Evolutionary conservation across 768 basidiomycete genomes (phyloP), one percentile per base, ranked within the genome.

Genomic region (Termitomyces sp.): DNA sequence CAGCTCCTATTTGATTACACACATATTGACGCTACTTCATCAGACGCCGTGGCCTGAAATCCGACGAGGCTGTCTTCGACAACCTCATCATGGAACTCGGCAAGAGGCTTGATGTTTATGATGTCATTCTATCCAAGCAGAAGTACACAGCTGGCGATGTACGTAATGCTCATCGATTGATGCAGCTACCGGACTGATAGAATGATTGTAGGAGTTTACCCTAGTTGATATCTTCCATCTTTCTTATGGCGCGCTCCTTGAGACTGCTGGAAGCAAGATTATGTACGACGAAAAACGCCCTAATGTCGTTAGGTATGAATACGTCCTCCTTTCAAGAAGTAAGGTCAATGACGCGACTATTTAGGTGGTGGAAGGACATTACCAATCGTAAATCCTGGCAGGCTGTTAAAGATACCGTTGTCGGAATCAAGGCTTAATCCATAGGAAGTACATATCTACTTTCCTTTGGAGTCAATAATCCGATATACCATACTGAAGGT

Each of bases 111-210:
- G 76, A 80, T 18, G 79, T 63, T 4, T 86, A 85, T 59, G 78
- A 86, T 10, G 63, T 60, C 16, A 80, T 87, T 39, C 72, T 86
- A 16, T 66, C 69, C 20, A 84, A 80, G 65, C 77, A 79, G 34
- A 67, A 72, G 32, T 86, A 84, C 61, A 67, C 85, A 6, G 80
- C 80, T 27, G 85, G 86, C n/a, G 71, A 83, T 60, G 84, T 81
- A 58, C 53, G 76, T 66, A 22, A 29, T 13, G 1, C 27, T 27
- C 29, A 31, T 12, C 32, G 6, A 16, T 29, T 29, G 14, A 6
- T 49, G 9, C 49, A 9, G 8, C 26, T 24, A 49, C 29, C 26
- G 1, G 32, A 44, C 20, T 47, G 20, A 44, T 20, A 24, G 5
- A 41, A 26, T 20, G 5, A 18, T 31, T 18, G 6, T 46, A 62